Base-by-base conservation (phyloP, 2,329 filamentous ascomycete species). In the Albophoma yamanashiensis region DNA sequence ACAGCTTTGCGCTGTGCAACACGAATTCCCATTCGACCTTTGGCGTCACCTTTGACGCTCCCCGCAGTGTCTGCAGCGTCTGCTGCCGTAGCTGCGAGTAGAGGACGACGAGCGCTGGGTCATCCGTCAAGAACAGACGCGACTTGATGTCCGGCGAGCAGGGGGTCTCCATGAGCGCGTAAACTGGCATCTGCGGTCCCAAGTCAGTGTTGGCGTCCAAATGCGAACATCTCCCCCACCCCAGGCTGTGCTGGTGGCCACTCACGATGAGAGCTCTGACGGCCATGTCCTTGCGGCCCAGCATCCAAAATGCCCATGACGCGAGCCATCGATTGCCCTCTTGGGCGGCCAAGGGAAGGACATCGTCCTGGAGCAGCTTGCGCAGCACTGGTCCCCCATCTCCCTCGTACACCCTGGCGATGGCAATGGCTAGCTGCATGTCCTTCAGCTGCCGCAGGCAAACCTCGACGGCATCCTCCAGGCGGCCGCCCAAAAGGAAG, bases 271-370 rank as follows among this genome's bases (percentile, higher is more conserved):
- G 78, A 8, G 89, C 86, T 58, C 90, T 85, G 8, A 97, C 91
- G 7, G 93, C 89, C 79, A 92, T 89, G 65, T 95, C 89, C 62
- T 87, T 85, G 63, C 89, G 83, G 43, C 86, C 86, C 6, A 97
- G 80, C 81, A 96, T 90, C 88, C 91, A 96, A 70, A 96, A 96
- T 2, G 91, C 90, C 94, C 94, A 99, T 0, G 89, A 94, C 14
- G 92, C 90, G 61, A 96, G 83, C 93, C 94, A 99, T 60, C 93
- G 83, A 69, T 99, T 93, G 2, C 91, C 91, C 64, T 93, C 87
- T 47, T 86, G 82, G 0, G 89, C 86, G 22, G 94, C 94, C 63
- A 89, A 76, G 0, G 86, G 83, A 0, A 97, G 78, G 1, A 97
- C 84, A 62, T 88, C 89, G 14, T 96, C 89, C 67, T 90, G 84